Percentiles rank a stretch among this genome's conserved stretches.
These are phyloP conservation scores for Serpula lacrymans DNA, from an alignment of 768 basidiomycete genomes.

Conservation along the genomic window DNA sequence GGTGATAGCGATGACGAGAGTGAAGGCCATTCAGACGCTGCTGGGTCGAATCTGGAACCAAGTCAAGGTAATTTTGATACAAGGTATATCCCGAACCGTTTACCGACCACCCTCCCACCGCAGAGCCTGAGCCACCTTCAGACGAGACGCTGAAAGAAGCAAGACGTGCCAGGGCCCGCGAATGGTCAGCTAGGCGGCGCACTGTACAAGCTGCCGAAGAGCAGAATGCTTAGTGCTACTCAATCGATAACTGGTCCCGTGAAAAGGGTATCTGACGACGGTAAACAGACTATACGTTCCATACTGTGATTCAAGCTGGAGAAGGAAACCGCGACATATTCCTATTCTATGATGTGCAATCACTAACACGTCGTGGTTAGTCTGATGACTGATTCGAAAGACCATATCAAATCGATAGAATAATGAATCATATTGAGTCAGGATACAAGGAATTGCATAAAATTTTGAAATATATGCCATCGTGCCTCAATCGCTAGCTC, in stretches of 20 bases:
- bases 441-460: too few relatives aligned
- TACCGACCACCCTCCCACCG: background rate
- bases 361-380: too few relatives aligned
- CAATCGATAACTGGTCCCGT: background rate
- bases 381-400: too few relatives aligned
- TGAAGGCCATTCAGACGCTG: conserved; percentile 25
- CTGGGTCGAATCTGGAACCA: background rate
- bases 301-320: conserved; percentile 4
- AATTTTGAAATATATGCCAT: too few relatives aligned
- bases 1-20: conserved; percentile 50
- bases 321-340: too few relatives aligned
- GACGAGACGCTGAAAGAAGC: conserved; percentile 40
- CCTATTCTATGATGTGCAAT: too few relatives aligned
- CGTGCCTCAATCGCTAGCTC: too few relatives aligned
- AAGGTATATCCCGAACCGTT: background rate
- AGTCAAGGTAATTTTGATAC: background rate
- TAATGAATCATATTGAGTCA: too few relatives aligned
- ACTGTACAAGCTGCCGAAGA: background rate
- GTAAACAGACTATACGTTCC: conserved; percentile 1
- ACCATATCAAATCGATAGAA: too few relatives aligned
- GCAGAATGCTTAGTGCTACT: background rate
- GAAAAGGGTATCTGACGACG: background rate
- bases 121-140: conserved; percentile 1
- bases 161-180: conserved; percentile 51
- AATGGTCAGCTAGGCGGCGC: conserved; percentile 55